Base-by-base conservation (phyloP, 345 rosid genomes). In the Erucastrum elatum region DNA sequence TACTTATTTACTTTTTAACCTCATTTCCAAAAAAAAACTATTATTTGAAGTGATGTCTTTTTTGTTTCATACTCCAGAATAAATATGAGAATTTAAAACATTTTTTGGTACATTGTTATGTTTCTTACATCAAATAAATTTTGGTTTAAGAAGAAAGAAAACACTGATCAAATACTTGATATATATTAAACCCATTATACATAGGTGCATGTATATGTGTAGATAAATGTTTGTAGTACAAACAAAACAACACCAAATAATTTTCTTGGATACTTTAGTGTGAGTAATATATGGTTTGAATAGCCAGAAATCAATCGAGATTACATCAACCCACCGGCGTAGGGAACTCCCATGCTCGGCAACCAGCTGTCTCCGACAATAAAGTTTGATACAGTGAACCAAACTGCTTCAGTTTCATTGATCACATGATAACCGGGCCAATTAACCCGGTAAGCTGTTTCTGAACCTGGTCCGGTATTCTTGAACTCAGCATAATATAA, bases 401-500 rank as follows among this genome's bases (percentile, higher is more conserved):
- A 77, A 51, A 74, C 73, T 2, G 88, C 87, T 37, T 85, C 86
- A 26, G 76, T 80, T 17, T 84, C 80, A 27, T 53, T 81, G 41
- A 81, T 77, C 37, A 81, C 71, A 72, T 30, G 84, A 64, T 76
- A 81, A 64, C 87, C 87, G 12, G 76, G 21, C 90, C 90, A 85
- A 6, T 64, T 77, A 64, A 85, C 86, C 76, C 90, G 83, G 16
- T 81, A 61, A n/a, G 56, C 39, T 0, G 75, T 83, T 2, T 72
- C 41, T 6, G 88, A 71, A 65, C 81, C 85, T 0, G 85, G 87
- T 12, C 90, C 87, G 5, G n/a, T 60, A 46, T 87, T 87, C n/a
- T 12, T 49, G 64, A 81, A 87, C 81, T 85, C 90, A 0, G 84
- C 87, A 64, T 87, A 85, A 37, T 84, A 82, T 71, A 85, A 60